These are phyloP conservation scores for Rhizopus microsporus DNA, from an alignment of 371 early-diverging fungal species.

Conservation along the genomic window DNA sequence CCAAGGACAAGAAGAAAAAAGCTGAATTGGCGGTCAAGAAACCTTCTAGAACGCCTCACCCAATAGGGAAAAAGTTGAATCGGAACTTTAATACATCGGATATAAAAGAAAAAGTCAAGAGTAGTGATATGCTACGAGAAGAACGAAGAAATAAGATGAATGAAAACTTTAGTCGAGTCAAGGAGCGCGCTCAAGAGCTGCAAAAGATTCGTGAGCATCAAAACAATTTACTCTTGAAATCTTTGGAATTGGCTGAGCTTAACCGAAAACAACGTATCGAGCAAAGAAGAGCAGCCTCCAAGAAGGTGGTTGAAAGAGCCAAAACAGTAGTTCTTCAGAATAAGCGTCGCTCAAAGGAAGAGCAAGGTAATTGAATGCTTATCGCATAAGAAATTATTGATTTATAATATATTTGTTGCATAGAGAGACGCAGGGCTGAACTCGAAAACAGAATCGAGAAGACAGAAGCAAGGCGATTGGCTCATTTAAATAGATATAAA, in stretches of 20 bases:
- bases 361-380: conserved; percentile 17
- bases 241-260: conserved; percentile 39
- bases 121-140: conserved; percentile 34
- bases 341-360: conserved; percentile 3
- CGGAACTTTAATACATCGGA: conserved; percentile 24
- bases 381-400: conserved; percentile 9
- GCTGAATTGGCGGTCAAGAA: conserved; percentile 22
- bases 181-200: conserved; percentile 30
- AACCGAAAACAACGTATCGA: conserved; percentile 43
- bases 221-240: conserved; percentile 23
- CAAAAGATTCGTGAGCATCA: conserved; percentile 32
- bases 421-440: conserved; percentile 31
- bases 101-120: conserved; percentile 32
- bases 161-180: conserved; percentile 33
- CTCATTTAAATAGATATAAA: conserved; percentile 23
- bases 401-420: not conserved
- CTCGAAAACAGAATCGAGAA: conserved; percentile 28
- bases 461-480: conserved; percentile 31
- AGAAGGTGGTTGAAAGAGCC: conserved; percentile 44
- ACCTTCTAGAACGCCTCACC: conserved; percentile 36
- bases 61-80: conserved; percentile 37
- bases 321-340: conserved; percentile 41
- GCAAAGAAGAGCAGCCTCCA: conserved; percentile 36
- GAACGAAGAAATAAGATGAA: conserved; percentile 29
- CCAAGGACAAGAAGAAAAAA: conserved; percentile 25